Conservation (phyloP, 352 stramenopile genomes). For the Globisporangium yorkense region DNA sequence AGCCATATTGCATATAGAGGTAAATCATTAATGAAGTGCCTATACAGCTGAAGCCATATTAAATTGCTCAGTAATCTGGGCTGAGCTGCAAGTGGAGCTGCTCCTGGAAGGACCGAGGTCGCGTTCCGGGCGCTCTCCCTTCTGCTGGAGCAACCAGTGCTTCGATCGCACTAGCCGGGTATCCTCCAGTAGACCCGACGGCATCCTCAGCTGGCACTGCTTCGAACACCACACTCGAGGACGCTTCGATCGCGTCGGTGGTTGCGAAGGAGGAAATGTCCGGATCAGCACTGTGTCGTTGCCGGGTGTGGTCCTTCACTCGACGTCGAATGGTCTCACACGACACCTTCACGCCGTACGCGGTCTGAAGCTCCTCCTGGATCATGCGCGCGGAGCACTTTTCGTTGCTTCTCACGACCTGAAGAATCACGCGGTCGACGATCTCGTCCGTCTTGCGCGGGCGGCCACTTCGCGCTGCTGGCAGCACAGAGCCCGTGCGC, state of each 20-base stretch:
- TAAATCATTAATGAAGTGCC: no score
- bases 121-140: neutral
- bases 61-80: no score
- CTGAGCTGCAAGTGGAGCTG: conserved; percentile 2
- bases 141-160: neutral
- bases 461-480: conserved; percentile 43
- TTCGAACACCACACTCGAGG: neutral
- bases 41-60: no score
- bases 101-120: conserved; percentile 7
- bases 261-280: neutral
- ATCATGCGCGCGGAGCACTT: conserved; percentile 57
- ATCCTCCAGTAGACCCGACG: neutral
- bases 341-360: conserved; percentile 48
- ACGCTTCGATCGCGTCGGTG: neutral
- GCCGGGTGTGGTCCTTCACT: conserved; percentile 53
- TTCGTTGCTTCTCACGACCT: conserved; percentile 47
- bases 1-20: no score
- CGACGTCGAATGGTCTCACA: conserved; percentile 67
- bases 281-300: conserved; percentile 4
- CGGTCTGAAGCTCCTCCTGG: conserved; percentile 40
- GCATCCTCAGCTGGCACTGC: neutral
- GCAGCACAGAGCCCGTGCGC: conserved; percentile 41
- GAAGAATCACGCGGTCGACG: conserved; percentile 57
- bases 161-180: neutral
- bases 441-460: conserved; percentile 63